Base-by-base conservation (phyloP, 768 basidiomycete genomes). In the Lyophyllum semitale region DNA sequence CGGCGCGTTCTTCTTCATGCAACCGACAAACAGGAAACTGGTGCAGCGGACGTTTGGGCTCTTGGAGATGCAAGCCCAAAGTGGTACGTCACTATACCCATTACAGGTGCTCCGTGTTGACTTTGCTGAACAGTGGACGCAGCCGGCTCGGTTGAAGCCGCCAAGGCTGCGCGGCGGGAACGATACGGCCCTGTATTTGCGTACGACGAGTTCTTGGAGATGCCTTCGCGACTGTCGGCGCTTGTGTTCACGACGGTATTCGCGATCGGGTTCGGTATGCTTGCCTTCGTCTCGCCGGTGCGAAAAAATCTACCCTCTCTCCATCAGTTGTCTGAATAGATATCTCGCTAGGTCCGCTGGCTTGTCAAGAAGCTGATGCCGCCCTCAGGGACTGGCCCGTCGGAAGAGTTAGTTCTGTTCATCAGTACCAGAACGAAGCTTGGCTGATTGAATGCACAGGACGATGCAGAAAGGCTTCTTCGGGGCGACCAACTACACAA, bases 131-230 rank as follows among this genome's bases (percentile, higher is more conserved):
- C 42, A 53, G 54, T 46, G 17, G 30, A 41, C 2, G 42, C 50
- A 5, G 9, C 46, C 18, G 58, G 55, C 11, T 40, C 41, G 7
- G 32, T 51, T 29, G 33, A 22, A 32, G 53, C 51, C 23, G 56
- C 55, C 1, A 59, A 62, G n/a, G 51, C 62, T 11, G 57, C 66
- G 13, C 60, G 68, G 52, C 64, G 63, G 41, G 60, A 58, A 38
- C 65, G 68, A 43, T 95, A 95, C 63, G 95, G 91, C 5, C 74
- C 83, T 0, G 64, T 79, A 2, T 93, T 97, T 76, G 73, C 73
- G 42, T 96, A 95, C 67, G 84, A 85, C 48, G 93, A 95, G 68
- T 88, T 89, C 54, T 18, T 81, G 59, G 72, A 69, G 3, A 75
- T 72, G 46, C 65, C 70, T 4, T 75, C 73, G 30, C 67, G 65